Evolutionary conservation across 2,329 filamentous ascomycete genomes (phyloP), one percentile per base, ranked within the genome.

Genomic region (Meredithiella fracta): DNA sequence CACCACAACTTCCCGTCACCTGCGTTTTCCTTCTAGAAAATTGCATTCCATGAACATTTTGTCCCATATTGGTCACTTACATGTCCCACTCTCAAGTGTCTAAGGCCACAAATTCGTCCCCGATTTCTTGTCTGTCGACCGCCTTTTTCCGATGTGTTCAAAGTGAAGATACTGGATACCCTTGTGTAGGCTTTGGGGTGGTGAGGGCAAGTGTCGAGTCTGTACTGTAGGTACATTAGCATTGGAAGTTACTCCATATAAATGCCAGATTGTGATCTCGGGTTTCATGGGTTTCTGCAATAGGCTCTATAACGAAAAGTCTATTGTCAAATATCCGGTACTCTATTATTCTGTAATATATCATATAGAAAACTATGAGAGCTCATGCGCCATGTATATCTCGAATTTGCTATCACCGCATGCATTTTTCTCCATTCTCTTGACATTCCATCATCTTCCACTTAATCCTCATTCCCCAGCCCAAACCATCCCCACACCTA

Each of bases 51-150:
- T 22, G 15, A 17, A 17, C 3, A 17, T 22, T 44, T 44, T 44
- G 17, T 31, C 23, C 49, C 49, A 31, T n/a, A 51, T 51, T 51
- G 49, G 49, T 51, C 49, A 51, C 49, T 51, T 51, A 51, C 49
- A 51, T 25, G 15, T 11, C 8, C 5, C 3, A 17, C 3, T n/a
- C 6, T 22, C 40, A 6, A n/a, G 15, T 6, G n/a, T 44, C 40
- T n/a, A 8, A n/a, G 17, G 40, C 11, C 40, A 44, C 37, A n/a
- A n/a, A 3, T 7, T 17, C 15, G n/a, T 22, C 17, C 20, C 40
- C 15, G 40, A 22, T 7, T 3, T n/a, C 40, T 38, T n/a, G 37
- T 7, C 40, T 44, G 8, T 4, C 40, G 14, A 34, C 29, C 11
- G 29, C 29, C 29, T 34, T 34, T 5, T 34, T 34, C 29, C 11